These are phyloP conservation scores for Glycine tomentella DNA, from an alignment of 306 rosid genomes.

Conservation along the genomic window DNA sequence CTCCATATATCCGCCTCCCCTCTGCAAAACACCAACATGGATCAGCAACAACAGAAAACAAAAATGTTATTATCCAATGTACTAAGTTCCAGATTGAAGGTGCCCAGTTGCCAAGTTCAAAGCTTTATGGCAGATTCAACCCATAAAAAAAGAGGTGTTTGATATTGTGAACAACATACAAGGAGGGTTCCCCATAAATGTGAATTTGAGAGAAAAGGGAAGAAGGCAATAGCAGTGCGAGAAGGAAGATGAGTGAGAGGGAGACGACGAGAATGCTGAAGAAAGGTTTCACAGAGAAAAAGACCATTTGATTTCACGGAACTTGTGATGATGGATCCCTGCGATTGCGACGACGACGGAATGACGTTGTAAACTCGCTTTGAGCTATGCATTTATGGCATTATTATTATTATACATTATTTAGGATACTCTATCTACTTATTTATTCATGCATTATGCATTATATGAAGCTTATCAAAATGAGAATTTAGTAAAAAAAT, in stretches of 20 bases:
- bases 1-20: constrained; percentile 73
- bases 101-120: constrained; percentile 31
- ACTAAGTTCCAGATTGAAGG: constrained; percentile 21
- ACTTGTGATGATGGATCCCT: neutral
- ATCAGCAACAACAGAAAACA: constrained; percentile 11
- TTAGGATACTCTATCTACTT: too few relatives aligned
- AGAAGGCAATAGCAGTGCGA: constrained; percentile 59
- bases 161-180: constrained; percentile 53
- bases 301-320: constrained; percentile 62
- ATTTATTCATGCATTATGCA: too few relatives aligned
- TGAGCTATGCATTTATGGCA: neutral
- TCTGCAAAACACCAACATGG: constrained; percentile 55
- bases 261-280: constrained; percentile 57
- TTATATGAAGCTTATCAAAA: too few relatives aligned
- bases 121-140: constrained; percentile 3
- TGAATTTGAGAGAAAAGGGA: constrained; percentile 50
- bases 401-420: too few relatives aligned
- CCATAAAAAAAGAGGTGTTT: neutral
- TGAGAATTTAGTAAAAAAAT: too few relatives aligned
- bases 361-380: neutral
- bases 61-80: neutral
- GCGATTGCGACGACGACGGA: neutral
- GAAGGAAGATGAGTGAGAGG: constrained; percentile 57
- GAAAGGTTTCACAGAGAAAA: constrained; percentile 71
- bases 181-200: constrained; percentile 40